phyloP scores from a whole-genome alignment of 139 green algal species.

The Closterium sp. region DNA sequence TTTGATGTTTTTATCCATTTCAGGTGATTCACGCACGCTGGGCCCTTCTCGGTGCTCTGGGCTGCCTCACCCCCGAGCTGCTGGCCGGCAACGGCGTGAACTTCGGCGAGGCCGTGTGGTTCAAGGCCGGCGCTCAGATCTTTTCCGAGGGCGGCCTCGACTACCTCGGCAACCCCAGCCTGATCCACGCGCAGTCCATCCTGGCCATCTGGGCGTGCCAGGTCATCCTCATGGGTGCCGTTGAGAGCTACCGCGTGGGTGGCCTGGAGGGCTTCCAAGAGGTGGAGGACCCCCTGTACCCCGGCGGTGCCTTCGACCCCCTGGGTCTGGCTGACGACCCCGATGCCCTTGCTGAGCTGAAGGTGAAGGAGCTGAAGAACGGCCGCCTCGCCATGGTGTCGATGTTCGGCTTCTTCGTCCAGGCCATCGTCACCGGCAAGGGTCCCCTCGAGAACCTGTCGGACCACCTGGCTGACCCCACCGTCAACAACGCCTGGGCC shows the following conservation, averaged over 20 bases:
- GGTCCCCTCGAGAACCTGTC: constrained; percentile 72
- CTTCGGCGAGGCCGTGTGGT: constrained; percentile 65
- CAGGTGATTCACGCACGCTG: constrained; percentile 83
- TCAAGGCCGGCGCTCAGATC: constrained; percentile 83
- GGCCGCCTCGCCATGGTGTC: constrained; percentile 87
- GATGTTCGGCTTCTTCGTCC: constrained; percentile 80
- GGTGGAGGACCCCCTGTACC: constrained; percentile 72
- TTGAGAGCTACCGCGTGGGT: constrained; percentile 89
- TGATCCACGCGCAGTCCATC: constrained; percentile 68
- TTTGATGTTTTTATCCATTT: too few relatives aligned
- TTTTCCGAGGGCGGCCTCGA: constrained; percentile 69
- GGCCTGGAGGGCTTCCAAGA: constrained; percentile 68
- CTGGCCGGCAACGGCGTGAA: constrained; percentile 22
- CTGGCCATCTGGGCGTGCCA: constrained; percentile 54
- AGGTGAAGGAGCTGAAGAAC: constrained; percentile 85
- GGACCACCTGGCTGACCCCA: constrained; percentile 73
- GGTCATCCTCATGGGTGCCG: constrained; percentile 61
- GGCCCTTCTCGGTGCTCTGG: constrained; percentile 86
- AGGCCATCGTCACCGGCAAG: constrained; percentile 67
- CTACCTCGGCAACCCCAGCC: constrained; percentile 72
- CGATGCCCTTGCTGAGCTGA: constrained; percentile 77
- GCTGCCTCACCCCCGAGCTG: constrained; percentile 59
- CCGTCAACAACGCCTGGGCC: constrained; percentile 32
- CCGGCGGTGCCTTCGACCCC: constrained; percentile 78
- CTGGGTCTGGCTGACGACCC: constrained; percentile 85